A percentile compares a stretch with the other conserved stretches of the same genome.
phyloP scores from a whole-genome alignment of 1,139 yeast species.

The Candida sp. region DNA sequence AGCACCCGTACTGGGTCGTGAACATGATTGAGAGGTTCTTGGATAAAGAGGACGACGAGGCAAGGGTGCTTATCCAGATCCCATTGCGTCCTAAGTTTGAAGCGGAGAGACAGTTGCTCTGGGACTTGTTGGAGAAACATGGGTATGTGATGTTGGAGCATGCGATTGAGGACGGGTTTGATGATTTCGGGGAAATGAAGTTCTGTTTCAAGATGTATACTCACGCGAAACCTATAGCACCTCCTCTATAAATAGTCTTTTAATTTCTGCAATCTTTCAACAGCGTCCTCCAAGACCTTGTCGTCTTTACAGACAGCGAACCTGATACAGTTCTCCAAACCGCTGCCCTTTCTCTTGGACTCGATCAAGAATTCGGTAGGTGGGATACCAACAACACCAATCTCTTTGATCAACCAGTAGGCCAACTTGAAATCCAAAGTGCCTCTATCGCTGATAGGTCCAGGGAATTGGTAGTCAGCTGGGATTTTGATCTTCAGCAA shows the following conservation, averaged over 20 bases:
- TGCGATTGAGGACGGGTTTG: constrained; percentile 63
- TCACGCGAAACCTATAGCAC: constrained; percentile 1
- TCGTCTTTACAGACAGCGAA: constrained; percentile 98
- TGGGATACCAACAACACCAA: constrained; percentile 96
- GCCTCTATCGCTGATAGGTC: constrained; percentile 59
- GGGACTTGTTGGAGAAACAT: constrained; percentile 50
- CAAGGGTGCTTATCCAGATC: constrained; percentile 67
- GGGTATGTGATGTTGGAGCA: constrained; percentile 28
- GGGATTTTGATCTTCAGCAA: constrained; percentile 85
- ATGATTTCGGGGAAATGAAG: constrained; percentile 82
- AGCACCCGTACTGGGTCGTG: constrained; percentile 78
- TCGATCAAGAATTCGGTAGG: constrained; percentile 88
- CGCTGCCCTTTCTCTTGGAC: constrained; percentile 63
- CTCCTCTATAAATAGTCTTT: constrained; percentile 56
- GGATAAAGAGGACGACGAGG: constrained; percentile 19
- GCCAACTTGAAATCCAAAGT: constrained; percentile 90
- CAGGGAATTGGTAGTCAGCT: constrained; percentile 70
- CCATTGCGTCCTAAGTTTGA: constrained; percentile 76
- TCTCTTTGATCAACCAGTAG: constrained; percentile 89
- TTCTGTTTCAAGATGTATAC: constrained; percentile 58
- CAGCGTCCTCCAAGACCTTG: constrained; percentile 78
- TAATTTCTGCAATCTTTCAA: constrained; percentile 68
- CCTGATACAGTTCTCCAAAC: constrained; percentile 85
- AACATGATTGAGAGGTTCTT: constrained; percentile 56
- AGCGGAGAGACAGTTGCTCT: constrained; percentile 61